Evolutionary conservation across 1,139 yeast genomes (phyloP), one percentile per base, ranked within the genome.

Genomic region (Lodderomyces jiufengensis): DNA sequence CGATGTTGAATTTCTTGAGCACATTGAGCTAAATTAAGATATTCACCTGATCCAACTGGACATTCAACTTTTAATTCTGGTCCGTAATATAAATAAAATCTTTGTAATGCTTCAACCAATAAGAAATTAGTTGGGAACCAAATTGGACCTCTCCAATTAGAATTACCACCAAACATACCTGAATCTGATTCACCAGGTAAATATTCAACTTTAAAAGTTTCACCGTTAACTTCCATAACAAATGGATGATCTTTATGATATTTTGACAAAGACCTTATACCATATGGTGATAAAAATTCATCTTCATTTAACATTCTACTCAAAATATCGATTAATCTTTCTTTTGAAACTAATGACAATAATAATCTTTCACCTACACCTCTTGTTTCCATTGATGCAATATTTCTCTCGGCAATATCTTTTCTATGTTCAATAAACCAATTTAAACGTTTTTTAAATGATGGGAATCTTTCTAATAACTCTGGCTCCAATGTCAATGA

Each of bases 131-230:
- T 87, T 16, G 97, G 96, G 70, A 90, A 87, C 97, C 97, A 90
- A 52, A 90, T 87, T n/a, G 97, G 97, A 4, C 97, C 97, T 61
- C 97, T 75, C 97, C 97, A 90, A 61, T 88, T 90, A 21, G 96
- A 87, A 57, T 90, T 90, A 47, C 97, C 97, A 39, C 97, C 97
- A 72, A 90, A 90, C 78, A 90, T 76, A 9, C 96, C 96, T 3
- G 95, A 83, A 54, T 87, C 94, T 14, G 95, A 84, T 58, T 90
- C 97, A 14, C 95, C 97, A 2, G 97, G 87, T 40, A 88, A 76
- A 59, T 90, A 90, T 44, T 76, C 78, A 24, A 90, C 95, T 27
- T 69, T 66, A 59, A 83, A 90, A 33, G 72, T 69, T 47, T 80
- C 73, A 11, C 95, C 95, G 56, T 86, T 74, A 35, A 88, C 96